Percentiles rank a stretch among this genome's conserved stretches.
phyloP scores from a whole-genome alignment of 2,329 filamentous ascomycete genomes.

The Aspergillus latus region DNA sequence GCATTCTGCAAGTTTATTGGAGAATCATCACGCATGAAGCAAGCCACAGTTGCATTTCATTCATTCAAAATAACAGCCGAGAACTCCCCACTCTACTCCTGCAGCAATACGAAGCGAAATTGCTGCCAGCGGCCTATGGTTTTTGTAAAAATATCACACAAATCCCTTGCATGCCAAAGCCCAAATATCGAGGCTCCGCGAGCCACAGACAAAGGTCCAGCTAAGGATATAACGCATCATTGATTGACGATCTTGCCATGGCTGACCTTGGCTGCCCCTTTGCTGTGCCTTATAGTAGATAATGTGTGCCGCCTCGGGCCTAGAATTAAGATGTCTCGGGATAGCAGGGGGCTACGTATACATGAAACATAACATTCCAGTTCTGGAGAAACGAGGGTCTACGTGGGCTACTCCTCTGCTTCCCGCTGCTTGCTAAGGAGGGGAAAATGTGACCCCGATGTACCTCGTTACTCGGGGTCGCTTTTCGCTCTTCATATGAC shows the following conservation, averaged over 20 bases:
- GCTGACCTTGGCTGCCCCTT: conserved; percentile 9
- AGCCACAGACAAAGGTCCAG: background rate
- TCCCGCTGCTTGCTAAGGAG: background rate
- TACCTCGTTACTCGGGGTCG: background rate
- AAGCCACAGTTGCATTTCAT: background rate
- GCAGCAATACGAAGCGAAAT: conserved; percentile 1
- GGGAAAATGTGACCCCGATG: background rate
- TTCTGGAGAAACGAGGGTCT: background rate
- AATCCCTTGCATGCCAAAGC: conserved; percentile 3
- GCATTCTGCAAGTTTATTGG: background rate
- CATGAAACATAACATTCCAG: conserved; percentile 7
- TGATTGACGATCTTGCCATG: background rate
- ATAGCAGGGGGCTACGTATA: conserved; percentile 5
- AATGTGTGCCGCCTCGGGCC: background rate
- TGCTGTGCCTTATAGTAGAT: conserved; percentile 17
- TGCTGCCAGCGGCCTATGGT: background rate
- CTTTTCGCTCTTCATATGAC: background rate
- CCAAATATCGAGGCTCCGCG: background rate
- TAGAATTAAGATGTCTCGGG: conserved; percentile 16
- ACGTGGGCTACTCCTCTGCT: background rate
- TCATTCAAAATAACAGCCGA: background rate
- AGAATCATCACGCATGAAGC: conserved; percentile 1
- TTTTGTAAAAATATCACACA: background rate
- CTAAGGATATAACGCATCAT: background rate
- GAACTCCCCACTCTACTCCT: background rate